Base-by-base conservation (phyloP, 2,329 filamentous ascomycete genomes). In the Arthrobotrys megalospora region DNA sequence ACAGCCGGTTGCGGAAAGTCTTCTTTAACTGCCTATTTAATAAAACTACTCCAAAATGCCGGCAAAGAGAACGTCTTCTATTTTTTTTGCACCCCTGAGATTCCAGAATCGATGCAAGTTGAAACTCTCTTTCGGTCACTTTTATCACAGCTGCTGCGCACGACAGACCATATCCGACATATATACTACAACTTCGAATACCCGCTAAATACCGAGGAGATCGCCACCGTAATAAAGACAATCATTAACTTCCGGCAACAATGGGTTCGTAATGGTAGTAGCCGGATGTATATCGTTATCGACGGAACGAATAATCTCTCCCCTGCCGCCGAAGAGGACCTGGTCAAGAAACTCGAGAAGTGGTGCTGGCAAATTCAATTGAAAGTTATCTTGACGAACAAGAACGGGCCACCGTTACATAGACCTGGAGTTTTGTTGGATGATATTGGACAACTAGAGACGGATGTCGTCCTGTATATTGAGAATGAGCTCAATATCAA, bases 41-140 rank as follows among this genome's bases (percentile, higher is more conserved):
- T 66, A 47, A 48, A 34, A 19, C 36, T 66, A 47, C 63, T 66
- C 1, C 63, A 53, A 38, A 21, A n/a, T 4, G 24, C 53, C 12
- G 24, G 36, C 45, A 41, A 16, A 21, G 28, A 66, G 8, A n/a
- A 53, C 7, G 63, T 66, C 16, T 41, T 66, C 47, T 66, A 41
- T 10, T 66, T 66, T 21, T 66, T 66, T 32, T 66, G 63, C 32
- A 53, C 45, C 4, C 63, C 63, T 8, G 63, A 53, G 11, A 53
- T 66, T 19, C 63, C 63, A 41, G 63, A 66, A 8, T 66, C 63
- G 3, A n/a, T 66, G 47, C 63, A 53, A 34, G n/a, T 66, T 5
- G 63, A 66, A 66, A 53, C 63, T 2, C n/a, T 66, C 3, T 28
- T 53, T 1, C 28, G 63, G n/a, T 50, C 63, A 14, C 24, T 66